A percentile compares a stretch with the other conserved stretches of the same genome.
These are phyloP conservation scores for Nemania serpens DNA, from an alignment of 2,329 filamentous ascomycete genomes.

Conservation along the genomic window DNA sequence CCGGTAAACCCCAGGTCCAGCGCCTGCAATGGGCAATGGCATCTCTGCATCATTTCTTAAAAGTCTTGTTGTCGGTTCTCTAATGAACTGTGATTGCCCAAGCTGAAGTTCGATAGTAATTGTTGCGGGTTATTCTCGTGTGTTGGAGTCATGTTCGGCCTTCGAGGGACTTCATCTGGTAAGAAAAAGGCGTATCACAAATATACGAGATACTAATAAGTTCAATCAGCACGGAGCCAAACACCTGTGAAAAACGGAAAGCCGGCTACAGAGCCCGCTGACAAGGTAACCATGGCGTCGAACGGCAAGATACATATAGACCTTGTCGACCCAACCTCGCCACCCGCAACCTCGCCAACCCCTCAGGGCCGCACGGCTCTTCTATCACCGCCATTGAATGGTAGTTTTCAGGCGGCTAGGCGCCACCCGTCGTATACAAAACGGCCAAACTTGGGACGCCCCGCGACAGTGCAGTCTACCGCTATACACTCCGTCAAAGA, in stretches of 20 bases:
- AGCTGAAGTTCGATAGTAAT: constrained; percentile 22
- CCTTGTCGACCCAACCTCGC: background rate
- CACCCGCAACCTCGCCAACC: background rate
- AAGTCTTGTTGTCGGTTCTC: constrained; percentile 4
- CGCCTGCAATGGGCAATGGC: background rate
- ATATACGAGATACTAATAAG: background rate
- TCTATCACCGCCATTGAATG: constrained; percentile 15
- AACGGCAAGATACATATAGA: constrained; percentile 1
- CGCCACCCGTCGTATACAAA: constrained; percentile 4
- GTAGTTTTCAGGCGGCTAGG: constrained; percentile 16
- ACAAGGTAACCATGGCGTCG: background rate
- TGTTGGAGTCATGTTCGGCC: constrained; percentile 20
- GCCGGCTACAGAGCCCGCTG: background rate
- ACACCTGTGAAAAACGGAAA: constrained; percentile 1
- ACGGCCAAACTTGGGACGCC: constrained; percentile 20
- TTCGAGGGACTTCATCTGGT: constrained; percentile 19
- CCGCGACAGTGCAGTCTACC: constrained; percentile 8
- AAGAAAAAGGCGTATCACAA: background rate
- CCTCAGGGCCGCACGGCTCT: constrained; percentile 2
- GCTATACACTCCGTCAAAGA: constrained; percentile 21
- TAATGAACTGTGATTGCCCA: constrained; percentile 16
- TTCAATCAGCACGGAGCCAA: constrained; percentile 9
- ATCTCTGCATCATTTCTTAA: background rate
- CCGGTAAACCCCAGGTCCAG: background rate
- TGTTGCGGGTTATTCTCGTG: constrained; percentile 13